Conservation (phyloP, 2,329 filamentous ascomycete genomes). For the Knufia petricola region DNA sequence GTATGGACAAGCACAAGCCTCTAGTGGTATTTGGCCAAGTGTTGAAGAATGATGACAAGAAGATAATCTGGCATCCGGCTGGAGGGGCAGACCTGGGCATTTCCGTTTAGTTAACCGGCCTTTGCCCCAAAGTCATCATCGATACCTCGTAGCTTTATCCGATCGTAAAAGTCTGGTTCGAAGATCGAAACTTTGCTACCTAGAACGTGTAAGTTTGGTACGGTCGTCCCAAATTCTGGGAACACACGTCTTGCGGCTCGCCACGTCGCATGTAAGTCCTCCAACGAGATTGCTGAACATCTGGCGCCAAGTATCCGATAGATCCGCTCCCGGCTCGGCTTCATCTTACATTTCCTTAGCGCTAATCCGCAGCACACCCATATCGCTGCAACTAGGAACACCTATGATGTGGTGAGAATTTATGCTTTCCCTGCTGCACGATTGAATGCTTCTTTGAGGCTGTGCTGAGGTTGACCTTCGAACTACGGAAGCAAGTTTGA, state of each 20-base stretch:
- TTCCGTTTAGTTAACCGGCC: neutral
- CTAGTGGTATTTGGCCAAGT: conserved; percentile 4
- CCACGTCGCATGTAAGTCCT: neutral
- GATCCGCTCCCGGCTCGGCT: conserved; percentile 1
- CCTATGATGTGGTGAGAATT: too few relatives aligned
- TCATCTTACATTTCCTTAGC: conserved; percentile 1
- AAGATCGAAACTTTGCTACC: too few relatives aligned
- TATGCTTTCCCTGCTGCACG: neutral
- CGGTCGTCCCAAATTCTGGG: neutral
- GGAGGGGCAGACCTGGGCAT: conserved; percentile 8
- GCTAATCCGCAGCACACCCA: too few relatives aligned
- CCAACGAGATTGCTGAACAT: neutral
- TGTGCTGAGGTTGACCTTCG: neutral
- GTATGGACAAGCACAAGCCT: conserved; percentile 5
- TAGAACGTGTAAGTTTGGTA: conserved; percentile 1
- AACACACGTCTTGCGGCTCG: neutral
- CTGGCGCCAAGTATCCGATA: neutral
- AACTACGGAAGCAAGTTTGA: neutral
- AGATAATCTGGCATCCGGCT: neutral
- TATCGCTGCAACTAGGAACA: too few relatives aligned
- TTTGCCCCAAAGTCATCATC: neutral
- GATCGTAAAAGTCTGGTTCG: too few relatives aligned
- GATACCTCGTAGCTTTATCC: too few relatives aligned
- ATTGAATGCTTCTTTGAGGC: neutral
- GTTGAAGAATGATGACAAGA: neutral